Base-by-base conservation (phyloP, 2,329 filamentous ascomycete species). In the Teratosphaeria gauchensis region DNA sequence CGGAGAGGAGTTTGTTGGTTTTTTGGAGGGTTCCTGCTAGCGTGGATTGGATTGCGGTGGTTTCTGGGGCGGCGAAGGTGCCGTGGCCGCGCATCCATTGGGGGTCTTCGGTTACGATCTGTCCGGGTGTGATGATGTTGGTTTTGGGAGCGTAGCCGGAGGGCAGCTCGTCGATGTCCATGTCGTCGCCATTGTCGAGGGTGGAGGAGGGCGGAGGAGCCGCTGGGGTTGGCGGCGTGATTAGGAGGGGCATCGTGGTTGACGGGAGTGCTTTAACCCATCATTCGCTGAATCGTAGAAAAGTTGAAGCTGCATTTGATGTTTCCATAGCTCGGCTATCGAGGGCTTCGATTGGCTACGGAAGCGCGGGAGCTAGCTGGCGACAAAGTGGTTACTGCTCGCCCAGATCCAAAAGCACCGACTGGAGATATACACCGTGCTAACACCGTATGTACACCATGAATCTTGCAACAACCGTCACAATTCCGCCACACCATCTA, bases 71-170 rank as follows among this genome's bases (percentile, higher is more conserved):
- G 53, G 89, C 80, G 73, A 90, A 96, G 55, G 94, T 99, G 65
- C 94, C 94, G 77, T 99, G 94, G 68, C 94, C 94, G 77, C 91
- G 76, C 92, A 97, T 97, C 90, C 90, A 97, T 79, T 96, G 91
- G n/a, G 90, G 82, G 74, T 96, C 91, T 64, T 86, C 83, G 11
- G 92, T 96, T 66, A 97, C 89, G 61, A 88, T 77, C 71, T 95
- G 89, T 69, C 92, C 94, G 0, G 92, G 92, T 0, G 92, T 96
- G 65, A 96, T 87, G 65, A 96, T 87, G 38, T 72, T 74, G 55
- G 72, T 68, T 55, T 71, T 72, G 57, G 69, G 67, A 31, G 73
- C 67, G 56, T 73, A 73, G 58, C 72, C 72, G 56, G 80, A 77
- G 35, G 78, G 77, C 59, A 74, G 67, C 61, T 82, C 79, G 59